Evolutionary conservation across 495 filamentous ascomycete genomes (phyloP).

Genomic region (Immersiella caudata): DNA sequence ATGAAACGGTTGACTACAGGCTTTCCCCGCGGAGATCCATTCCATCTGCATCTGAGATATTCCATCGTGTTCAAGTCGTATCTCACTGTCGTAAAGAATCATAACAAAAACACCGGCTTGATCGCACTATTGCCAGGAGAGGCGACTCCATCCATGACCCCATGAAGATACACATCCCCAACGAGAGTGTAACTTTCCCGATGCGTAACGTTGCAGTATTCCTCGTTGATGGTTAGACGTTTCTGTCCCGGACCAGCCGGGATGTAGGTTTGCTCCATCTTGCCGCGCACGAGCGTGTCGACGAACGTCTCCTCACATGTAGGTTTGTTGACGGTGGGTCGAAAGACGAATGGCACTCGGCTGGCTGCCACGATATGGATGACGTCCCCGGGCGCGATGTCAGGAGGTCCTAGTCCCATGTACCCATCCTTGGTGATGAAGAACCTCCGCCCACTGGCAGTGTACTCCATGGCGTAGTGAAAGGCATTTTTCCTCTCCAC

Average conservation of each 20-base stretch:
- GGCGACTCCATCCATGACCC: constrained; percentile 29
- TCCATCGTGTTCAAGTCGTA: too few relatives aligned
- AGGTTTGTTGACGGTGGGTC: background rate
- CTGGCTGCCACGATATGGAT: constrained; percentile 24
- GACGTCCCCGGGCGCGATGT: constrained; percentile 19
- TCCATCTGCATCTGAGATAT: too few relatives aligned
- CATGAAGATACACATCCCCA: constrained; percentile 37
- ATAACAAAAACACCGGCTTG: background rate
- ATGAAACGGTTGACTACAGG: too few relatives aligned
- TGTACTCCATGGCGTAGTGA: constrained; percentile 28
- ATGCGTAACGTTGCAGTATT: constrained; percentile 9
- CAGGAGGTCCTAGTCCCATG: constrained; percentile 29
- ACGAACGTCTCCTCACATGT: background rate
- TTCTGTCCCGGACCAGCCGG: constrained; percentile 3
- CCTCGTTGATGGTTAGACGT: background rate
- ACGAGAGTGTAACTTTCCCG: constrained; percentile 24
- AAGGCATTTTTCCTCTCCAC: constrained; percentile 24
- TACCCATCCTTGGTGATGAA: constrained; percentile 31
- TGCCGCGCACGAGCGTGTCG: constrained; percentile 9
- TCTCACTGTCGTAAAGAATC: too few relatives aligned
- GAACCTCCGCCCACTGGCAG: constrained; percentile 26
- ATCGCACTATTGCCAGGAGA: background rate
- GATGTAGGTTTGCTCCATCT: constrained; percentile 1
- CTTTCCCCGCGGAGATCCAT: too few relatives aligned
- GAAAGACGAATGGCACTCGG: constrained; percentile 30